Percentiles rank a stretch among this genome's conserved stretches.
Conservation (phyloP, 257 asterid species). For the Lycium ferocissimum region DNA sequence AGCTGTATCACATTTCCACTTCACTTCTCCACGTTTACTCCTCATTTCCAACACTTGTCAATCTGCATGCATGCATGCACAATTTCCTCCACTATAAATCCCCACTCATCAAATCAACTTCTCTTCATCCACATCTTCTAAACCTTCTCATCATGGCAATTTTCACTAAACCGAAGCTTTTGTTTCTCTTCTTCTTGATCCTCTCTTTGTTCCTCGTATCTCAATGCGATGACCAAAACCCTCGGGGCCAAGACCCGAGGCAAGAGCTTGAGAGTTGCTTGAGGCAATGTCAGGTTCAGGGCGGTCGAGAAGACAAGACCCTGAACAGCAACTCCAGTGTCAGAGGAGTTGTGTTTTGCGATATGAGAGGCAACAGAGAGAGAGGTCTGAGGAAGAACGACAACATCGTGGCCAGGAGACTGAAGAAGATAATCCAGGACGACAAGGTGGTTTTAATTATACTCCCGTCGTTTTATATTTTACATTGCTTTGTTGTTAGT, state of each 20-base stretch:
- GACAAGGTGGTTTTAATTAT: neutral
- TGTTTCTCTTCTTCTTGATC: neutral
- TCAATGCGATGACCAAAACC: neutral
- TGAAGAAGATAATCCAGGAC: constrained; percentile 1
- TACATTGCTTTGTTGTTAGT: too few species aligned
- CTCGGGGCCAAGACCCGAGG: constrained; percentile 36
- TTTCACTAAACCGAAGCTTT: constrained; percentile 1
- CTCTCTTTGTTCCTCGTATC: neutral
- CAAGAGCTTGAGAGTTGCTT: constrained; percentile 33
- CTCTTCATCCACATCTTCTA: neutral
- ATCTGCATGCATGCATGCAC: constrained; percentile 12
- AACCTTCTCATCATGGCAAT: neutral
- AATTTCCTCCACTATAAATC: neutral
- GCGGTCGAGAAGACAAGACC: neutral
- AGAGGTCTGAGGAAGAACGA: neutral
- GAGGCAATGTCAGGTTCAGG: neutral
- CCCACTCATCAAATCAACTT: neutral
- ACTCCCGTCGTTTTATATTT: too few species aligned
- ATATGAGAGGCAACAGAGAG: neutral
- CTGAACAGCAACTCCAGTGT: constrained; percentile 5
- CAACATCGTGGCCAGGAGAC: constrained; percentile 9
- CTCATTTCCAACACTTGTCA: constrained; percentile 17
- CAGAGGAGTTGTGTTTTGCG: neutral
- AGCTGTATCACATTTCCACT: constrained; percentile 14
- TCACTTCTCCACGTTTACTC: constrained; percentile 4